Conservation (phyloP, 331 rosid genomes). For the Pyrus hybrid region DNA sequence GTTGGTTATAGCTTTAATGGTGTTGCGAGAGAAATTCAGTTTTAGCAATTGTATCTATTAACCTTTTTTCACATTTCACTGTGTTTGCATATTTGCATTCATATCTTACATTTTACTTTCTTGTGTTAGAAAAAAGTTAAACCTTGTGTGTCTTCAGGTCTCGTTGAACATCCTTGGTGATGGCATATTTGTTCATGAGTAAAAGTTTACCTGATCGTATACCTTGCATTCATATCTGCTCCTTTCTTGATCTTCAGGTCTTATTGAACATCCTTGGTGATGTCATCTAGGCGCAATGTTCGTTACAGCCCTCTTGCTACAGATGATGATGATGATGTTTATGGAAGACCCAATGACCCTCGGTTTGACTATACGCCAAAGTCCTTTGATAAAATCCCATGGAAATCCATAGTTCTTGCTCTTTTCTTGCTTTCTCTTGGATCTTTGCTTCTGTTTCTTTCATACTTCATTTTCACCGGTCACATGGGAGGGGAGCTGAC, state of each 20-base stretch:
- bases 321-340: slow-evolving; percentile 43
- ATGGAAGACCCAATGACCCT: slow-evolving; percentile 51
- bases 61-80: too few relatives aligned
- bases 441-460: slow-evolving; percentile 60
- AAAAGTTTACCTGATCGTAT: too few relatives aligned
- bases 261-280: slow-evolving; percentile 10
- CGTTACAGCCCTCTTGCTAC: slow-evolving; percentile 57
- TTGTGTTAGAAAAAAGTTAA: too few relatives aligned
- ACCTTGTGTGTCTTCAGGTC: too few relatives aligned
- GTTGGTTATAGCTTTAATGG: neutral
- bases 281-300: slow-evolving; percentile 72
- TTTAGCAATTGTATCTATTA: too few relatives aligned
- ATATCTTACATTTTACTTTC: too few relatives aligned
- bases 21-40: neutral
- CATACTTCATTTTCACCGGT: slow-evolving; percentile 75
- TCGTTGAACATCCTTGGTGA: too few relatives aligned
- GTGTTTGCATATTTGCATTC: too few relatives aligned
- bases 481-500: slow-evolving; percentile 93
- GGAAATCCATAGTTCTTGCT: slow-evolving; percentile 92
- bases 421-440: slow-evolving; percentile 73
- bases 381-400: slow-evolving; percentile 72
- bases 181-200: too few relatives aligned
- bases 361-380: slow-evolving; percentile 83
- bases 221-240: neutral
- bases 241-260: slow-evolving; percentile 3